phyloP scores from a whole-genome alignment of 2,329 filamentous ascomycete species.

The Lecanosticta acicola region DNA sequence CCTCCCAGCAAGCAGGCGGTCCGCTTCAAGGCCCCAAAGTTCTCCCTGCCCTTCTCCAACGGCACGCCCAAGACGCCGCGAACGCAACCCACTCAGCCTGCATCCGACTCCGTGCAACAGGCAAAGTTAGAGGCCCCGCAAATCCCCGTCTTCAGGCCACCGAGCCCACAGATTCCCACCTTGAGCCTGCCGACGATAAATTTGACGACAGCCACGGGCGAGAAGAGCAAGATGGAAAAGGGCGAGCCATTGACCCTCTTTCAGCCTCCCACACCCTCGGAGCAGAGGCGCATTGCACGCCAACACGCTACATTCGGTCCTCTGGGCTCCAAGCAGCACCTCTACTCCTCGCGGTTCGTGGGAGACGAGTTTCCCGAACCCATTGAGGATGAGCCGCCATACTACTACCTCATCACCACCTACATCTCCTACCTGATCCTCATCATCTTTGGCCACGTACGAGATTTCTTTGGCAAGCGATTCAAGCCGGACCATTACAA shows the following conservation, averaged over 20 bases:
- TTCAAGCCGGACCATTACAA: conserved; percentile 85
- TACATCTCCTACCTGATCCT: conserved; percentile 97
- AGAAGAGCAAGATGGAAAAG: conserved; percentile 68
- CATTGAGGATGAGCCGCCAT: conserved; percentile 89
- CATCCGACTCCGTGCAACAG: conserved; percentile 17
- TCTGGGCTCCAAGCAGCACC: conserved; percentile 70
- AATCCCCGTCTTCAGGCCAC: conserved; percentile 57
- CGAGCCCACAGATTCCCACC: conserved; percentile 62
- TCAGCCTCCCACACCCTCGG: conserved; percentile 78
- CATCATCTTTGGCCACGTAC: conserved; percentile 89
- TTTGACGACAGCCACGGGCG: conserved; percentile 75
- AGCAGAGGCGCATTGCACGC: conserved; percentile 67
- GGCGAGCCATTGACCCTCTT: conserved; percentile 75
- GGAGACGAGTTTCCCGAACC: conserved; percentile 75
- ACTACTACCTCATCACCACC: conserved; percentile 94
- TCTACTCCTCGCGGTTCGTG: conserved; percentile 82
- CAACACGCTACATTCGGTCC: conserved; percentile 90
- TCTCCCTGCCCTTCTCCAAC: conserved; percentile 28
- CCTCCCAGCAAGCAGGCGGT: conserved; percentile 15
- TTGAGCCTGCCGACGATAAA: conserved; percentile 85
- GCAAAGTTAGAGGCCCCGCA: conserved; percentile 31
- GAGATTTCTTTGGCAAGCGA: conserved; percentile 96
- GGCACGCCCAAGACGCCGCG: conserved; percentile 25
- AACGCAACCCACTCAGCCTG: conserved; percentile 32
- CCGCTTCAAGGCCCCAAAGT: conserved; percentile 24